Conservation (phyloP, 2,329 filamentous ascomycete species). For the Blastomyces silverae region DNA sequence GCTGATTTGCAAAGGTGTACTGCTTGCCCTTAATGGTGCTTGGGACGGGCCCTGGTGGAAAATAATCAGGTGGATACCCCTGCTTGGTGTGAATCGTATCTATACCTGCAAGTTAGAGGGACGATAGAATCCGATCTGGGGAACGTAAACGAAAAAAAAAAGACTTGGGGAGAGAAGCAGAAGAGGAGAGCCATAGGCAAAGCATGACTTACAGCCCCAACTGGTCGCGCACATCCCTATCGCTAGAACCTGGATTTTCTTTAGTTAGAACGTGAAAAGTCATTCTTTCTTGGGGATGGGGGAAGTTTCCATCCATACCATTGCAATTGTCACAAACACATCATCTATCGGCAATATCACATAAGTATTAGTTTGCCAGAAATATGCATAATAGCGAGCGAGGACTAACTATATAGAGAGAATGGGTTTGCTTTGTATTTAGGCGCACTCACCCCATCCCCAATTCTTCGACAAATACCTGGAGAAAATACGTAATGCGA, state of each 20-base stretch:
- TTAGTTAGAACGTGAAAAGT: background rate
- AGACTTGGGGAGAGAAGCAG: background rate
- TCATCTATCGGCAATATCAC: conserved; percentile 15
- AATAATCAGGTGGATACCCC: conserved; percentile 10
- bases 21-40: background rate
- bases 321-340: conserved; percentile 14
- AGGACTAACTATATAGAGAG: background rate
- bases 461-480: conserved; percentile 13
- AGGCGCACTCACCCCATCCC: conserved; percentile 15
- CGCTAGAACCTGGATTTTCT: background rate
- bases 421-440: background rate
- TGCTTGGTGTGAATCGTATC: conserved; percentile 2
- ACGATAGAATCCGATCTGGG: background rate
- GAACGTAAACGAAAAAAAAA: too few species aligned
- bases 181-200: background rate
- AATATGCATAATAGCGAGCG: background rate
- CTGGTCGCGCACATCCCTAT: conserved; percentile 12
- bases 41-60: background rate
- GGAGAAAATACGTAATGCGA: conserved; percentile 15
- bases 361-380: conserved; percentile 3
- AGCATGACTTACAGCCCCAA: conserved; percentile 11
- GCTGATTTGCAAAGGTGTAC: conserved; percentile 15
- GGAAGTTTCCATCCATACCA: conserved; percentile 9
- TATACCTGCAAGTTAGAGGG: conserved; percentile 1
- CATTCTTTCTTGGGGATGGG: too few species aligned